Percentiles rank a stretch among this genome's conserved stretches.
phyloP scores from a whole-genome alignment of 768 basidiomycete genomes.

The Scleroderma citrinum region DNA sequence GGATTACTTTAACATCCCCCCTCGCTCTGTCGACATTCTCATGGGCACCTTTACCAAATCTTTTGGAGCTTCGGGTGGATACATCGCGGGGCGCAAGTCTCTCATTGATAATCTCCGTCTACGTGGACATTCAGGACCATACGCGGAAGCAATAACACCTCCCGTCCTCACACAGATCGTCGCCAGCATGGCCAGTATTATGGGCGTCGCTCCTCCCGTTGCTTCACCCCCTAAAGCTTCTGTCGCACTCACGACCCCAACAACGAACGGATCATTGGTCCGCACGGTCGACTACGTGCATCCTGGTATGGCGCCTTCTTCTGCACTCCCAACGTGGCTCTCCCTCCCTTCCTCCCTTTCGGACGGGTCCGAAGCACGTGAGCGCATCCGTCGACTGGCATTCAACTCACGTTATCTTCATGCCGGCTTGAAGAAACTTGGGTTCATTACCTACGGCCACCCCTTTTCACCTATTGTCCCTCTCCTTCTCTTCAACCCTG shows the following conservation, averaged over 20 bases:
- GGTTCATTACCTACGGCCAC: constrained; percentile 95
- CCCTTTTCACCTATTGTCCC: constrained; percentile 91
- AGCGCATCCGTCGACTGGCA: constrained; percentile 80
- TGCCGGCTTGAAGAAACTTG: constrained; percentile 78
- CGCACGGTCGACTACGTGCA: constrained; percentile 38
- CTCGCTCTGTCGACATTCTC: constrained; percentile 78
- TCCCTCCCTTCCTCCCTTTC: constrained; percentile 63
- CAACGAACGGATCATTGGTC: constrained; percentile 25
- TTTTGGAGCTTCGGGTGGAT: constrained; percentile 91
- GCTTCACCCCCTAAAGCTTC: constrained; percentile 24
- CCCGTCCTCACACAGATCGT: constrained; percentile 88
- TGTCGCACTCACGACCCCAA: constrained; percentile 26
- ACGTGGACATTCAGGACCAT: constrained; percentile 73
- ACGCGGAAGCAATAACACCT: constrained; percentile 89
- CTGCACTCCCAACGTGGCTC: constrained; percentile 73
- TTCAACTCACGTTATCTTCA: constrained; percentile 96
- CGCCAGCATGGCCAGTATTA: constrained; percentile 93
- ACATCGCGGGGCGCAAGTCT: constrained; percentile 79
- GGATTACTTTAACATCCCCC: constrained; percentile 88
- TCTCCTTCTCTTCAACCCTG: constrained; percentile 85
- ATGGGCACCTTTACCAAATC: constrained; percentile 99
- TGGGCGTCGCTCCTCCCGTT: constrained; percentile 61
- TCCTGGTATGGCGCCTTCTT: constrained; percentile 64
- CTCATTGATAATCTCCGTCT: constrained; percentile 80
- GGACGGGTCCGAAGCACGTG: constrained; percentile 79